Evolutionary conservation across 306 rosid species (phyloP).

Genomic region (Heteromeles arbutifolia): DNA sequence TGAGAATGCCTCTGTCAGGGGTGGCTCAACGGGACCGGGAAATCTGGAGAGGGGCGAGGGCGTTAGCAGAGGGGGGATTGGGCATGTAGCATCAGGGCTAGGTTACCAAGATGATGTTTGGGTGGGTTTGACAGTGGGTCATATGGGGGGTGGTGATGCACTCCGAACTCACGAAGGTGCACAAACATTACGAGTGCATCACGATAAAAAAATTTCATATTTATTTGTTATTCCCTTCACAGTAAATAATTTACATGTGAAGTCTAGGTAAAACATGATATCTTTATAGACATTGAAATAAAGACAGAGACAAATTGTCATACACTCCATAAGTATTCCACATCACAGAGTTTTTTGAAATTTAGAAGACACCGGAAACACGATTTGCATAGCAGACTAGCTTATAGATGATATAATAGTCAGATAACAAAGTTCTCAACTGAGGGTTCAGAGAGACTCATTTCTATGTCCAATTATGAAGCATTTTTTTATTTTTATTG

Average conservation of each 20-base stretch:
- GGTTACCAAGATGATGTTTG: no score
- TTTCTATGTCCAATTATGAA: no score
- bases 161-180: neutral
- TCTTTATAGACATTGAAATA: constrained; percentile 8
- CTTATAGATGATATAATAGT: constrained; percentile 2
- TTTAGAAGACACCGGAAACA: constrained; percentile 17
- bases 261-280: neutral
- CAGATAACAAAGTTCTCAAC: constrained; percentile 14
- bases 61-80: no score
- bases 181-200: neutral
- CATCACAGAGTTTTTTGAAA: constrained; percentile 26
- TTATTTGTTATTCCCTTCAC: neutral
- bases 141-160: no score
- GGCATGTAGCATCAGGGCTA: no score
- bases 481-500: no score
- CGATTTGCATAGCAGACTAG: constrained; percentile 22
- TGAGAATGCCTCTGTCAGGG: no score
- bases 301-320: constrained; percentile 15
- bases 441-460: neutral
- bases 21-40: no score
- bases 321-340: constrained; percentile 30
- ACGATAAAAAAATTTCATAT: no score
- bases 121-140: no score
- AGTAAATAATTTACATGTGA: neutral
- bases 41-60: no score